Evolutionary conservation across 1,284 basidiomycete genomes (phyloP), one percentile per base, ranked within the genome.

Genomic region (Fomes fomentarius): DNA sequence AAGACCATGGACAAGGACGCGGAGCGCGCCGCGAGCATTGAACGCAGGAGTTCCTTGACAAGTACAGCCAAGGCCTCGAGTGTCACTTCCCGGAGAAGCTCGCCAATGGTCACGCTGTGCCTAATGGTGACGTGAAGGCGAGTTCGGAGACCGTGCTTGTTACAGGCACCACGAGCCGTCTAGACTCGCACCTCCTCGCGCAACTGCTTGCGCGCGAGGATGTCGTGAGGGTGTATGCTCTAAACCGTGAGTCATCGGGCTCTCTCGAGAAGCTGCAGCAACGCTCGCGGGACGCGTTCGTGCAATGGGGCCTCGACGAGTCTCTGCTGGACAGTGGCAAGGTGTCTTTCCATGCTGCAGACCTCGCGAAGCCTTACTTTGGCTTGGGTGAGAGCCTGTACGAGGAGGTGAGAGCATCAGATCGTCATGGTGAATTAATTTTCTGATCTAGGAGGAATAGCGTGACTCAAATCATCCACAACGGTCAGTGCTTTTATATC

Each of bases 121-220:
- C n/a, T n/a, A 33, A 43, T 31, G 10, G 47, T 47, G 1, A 15
- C 19, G 40, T 47, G 7, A 30, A 30, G 28, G 40, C 1, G 10
- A 24, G 11, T 21, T 19, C n/a, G 9, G 66, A 70, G 19, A 58
- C 64, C 6, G 65, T 73, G n/a, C 47, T 74, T 17, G 46, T 76
- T 4, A 75, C 74, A 0, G 75, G 75, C 8, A 70, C 69, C 4
- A 75, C 74, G 1, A 73, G 74, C 2, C 60, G 65, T 3, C 56
- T 75, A 0, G 74, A 73, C 3, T 63, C 66, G 3, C 61, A 66
- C 28, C 49, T 72, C 3, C 64, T 76, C 4, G 61, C 63, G 1
- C 51, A 61, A 30, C 58, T 75, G 21, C 52, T 71, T 1, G 33
- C 52, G 22, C 33, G 51, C 17, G 37, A 56, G 1, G 39, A 54